Evolutionary conservation across 2,329 filamentous ascomycete species (phyloP).

Genomic region (Niveomyces coronatus): DNA sequence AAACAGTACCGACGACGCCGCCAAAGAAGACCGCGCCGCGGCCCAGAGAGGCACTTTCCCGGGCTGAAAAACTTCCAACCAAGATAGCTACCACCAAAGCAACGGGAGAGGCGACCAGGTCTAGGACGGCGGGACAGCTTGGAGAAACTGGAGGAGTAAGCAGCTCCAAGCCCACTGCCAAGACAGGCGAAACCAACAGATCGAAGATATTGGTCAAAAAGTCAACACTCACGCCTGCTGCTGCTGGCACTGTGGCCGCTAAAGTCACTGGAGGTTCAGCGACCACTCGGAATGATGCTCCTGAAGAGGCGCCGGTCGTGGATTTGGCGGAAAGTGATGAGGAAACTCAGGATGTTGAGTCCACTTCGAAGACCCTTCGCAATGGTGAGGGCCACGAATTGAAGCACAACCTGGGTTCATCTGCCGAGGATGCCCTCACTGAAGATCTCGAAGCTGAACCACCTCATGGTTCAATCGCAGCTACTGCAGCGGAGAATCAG

Average conservation of each 20-base stretch:
- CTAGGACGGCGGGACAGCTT: too few relatives aligned
- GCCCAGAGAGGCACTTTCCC: slow-evolving; percentile 4
- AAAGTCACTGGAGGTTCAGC: too few relatives aligned
- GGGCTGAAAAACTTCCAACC: neutral
- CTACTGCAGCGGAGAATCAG: neutral
- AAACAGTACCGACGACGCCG: slow-evolving; percentile 37
- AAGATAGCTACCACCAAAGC: slow-evolving; percentile 3
- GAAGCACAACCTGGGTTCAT: neutral
- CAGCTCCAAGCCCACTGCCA: too few relatives aligned
- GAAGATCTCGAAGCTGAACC: slow-evolving; percentile 8
- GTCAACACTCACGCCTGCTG: too few relatives aligned
- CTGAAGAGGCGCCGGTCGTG: too few relatives aligned
- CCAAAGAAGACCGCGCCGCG: slow-evolving; percentile 28
- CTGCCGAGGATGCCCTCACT: slow-evolving; percentile 3
- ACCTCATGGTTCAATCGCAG: slow-evolving; percentile 2
- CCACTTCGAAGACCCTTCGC: too few relatives aligned
- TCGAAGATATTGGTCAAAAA: too few relatives aligned
- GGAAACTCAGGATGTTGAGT: neutral
- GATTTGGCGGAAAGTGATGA: too few relatives aligned
- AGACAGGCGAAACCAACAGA: too few relatives aligned
- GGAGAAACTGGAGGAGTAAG: too few relatives aligned
- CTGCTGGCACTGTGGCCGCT: neutral
- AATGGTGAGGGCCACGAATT: neutral
- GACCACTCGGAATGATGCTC: too few relatives aligned
- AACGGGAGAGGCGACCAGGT: too few relatives aligned